These are phyloP conservation scores for Lactifluus piperatus DNA, from an alignment of 768 basidiomycete species.

Conservation along the genomic window DNA sequence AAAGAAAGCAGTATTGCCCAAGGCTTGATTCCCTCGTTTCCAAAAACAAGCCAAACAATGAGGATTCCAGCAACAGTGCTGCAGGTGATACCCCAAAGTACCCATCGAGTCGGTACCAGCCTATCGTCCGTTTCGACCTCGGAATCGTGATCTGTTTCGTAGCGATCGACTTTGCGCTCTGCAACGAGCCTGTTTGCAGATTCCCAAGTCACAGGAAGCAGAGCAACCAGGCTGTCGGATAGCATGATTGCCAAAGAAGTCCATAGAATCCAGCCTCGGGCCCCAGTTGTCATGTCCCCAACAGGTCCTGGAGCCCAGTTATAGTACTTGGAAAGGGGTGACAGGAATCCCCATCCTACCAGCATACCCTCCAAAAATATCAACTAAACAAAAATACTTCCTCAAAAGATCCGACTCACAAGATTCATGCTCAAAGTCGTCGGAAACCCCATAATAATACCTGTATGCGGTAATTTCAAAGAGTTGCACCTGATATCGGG, in stretches of 20 bases:
- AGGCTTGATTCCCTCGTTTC: slow-evolving; percentile 83
- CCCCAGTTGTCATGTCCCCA: slow-evolving; percentile 75
- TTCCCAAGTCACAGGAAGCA: slow-evolving; percentile 64
- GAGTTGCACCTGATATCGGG: background rate
- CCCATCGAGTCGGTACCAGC: slow-evolving; percentile 77
- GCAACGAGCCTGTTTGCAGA: slow-evolving; percentile 32
- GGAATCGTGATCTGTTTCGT: slow-evolving; percentile 35
- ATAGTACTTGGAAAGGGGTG: slow-evolving; percentile 68
- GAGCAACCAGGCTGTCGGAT: slow-evolving; percentile 80
- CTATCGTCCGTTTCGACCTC: slow-evolving; percentile 74
- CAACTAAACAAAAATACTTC: slow-evolving; percentile 1
- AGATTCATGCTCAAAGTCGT: slow-evolving; percentile 91
- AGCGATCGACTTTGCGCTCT: slow-evolving; percentile 12
- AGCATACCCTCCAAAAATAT: slow-evolving; percentile 67
- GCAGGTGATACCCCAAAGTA: slow-evolving; percentile 50
- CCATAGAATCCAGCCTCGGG: slow-evolving; percentile 98
- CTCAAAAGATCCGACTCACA: slow-evolving; percentile 33
- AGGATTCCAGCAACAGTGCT: slow-evolving; percentile 65
- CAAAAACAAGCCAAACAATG: slow-evolving; percentile 85
- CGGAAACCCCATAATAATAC: slow-evolving; percentile 97
- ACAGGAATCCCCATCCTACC: slow-evolving; percentile 93
- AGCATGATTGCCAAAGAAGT: slow-evolving; percentile 92
- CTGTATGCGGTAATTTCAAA: slow-evolving; percentile 28
- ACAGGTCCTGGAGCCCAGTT: slow-evolving; percentile 96
- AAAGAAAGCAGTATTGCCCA: slow-evolving; percentile 92